phyloP scores from a whole-genome alignment of 805 yeast species.

The Vanderwaltozyma tropicalis region DNA sequence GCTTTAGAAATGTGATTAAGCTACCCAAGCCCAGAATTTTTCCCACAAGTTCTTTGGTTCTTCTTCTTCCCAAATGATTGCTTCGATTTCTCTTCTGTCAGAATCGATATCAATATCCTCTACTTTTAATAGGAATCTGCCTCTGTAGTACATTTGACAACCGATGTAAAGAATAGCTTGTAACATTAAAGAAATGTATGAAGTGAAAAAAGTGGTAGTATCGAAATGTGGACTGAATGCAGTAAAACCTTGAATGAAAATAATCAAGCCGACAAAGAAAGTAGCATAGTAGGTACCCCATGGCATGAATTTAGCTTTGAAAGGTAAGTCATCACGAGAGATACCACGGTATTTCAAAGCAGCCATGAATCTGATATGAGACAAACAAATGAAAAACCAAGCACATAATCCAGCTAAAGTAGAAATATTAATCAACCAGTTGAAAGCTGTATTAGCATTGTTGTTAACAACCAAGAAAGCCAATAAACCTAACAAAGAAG shows the following conservation, averaged over 20 bases:
- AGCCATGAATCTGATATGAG: constrained; percentile 54
- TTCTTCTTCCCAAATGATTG: constrained; percentile 43
- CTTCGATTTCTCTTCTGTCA: constrained; percentile 53
- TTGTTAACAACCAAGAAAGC: constrained; percentile 45
- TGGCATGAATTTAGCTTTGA: constrained; percentile 58
- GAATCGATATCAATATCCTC: constrained; percentile 56
- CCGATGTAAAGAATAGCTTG: constrained; percentile 41
- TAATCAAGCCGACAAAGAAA: constrained; percentile 41
- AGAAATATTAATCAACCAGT: constrained; percentile 57
- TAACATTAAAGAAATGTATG: constrained; percentile 52
- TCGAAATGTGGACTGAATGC: constrained; percentile 46
- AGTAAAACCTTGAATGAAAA: constrained; percentile 58
- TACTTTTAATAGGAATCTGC: constrained; percentile 35
- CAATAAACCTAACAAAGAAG: constrained; percentile 47
- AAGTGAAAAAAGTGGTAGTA: constrained; percentile 49
- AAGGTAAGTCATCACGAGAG: constrained; percentile 55
- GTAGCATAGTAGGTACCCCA: constrained; percentile 52
- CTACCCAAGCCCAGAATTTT: constrained; percentile 38
- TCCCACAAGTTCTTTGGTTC: constrained; percentile 43
- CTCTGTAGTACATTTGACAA: constrained; percentile 41
- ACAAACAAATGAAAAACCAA: constrained; percentile 50
- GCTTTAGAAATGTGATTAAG: constrained; percentile 6
- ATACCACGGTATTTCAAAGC: constrained; percentile 52
- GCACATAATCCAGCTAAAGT: constrained; percentile 59
- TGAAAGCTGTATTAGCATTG: constrained; percentile 45